phyloP scores from a whole-genome alignment of 2,329 filamentous ascomycete genomes.

The Alternaria hordeiaustralica region DNA sequence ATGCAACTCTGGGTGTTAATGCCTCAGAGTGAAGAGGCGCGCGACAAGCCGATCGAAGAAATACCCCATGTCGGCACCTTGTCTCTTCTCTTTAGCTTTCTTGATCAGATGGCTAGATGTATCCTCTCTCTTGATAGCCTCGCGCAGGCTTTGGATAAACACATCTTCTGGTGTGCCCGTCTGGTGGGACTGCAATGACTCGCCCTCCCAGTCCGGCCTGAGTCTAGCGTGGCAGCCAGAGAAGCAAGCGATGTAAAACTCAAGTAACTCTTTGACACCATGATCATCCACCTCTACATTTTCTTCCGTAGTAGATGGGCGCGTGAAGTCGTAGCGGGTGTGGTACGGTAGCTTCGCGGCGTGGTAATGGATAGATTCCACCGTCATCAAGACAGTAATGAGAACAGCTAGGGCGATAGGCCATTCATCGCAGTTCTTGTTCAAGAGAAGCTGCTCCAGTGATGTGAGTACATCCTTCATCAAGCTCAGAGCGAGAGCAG shows the following conservation, averaged over 20 bases:
- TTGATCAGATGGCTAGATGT: slow-evolving; percentile 29
- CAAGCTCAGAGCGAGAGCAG: slow-evolving; percentile 36
- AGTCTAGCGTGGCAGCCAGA: slow-evolving; percentile 41
- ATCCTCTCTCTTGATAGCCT: slow-evolving; percentile 25
- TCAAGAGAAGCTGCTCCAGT: slow-evolving; percentile 40
- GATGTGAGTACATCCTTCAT: slow-evolving; percentile 43
- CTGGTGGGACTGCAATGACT: slow-evolving; percentile 8
- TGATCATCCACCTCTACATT: slow-evolving; percentile 29
- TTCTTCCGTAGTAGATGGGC: slow-evolving; percentile 6
- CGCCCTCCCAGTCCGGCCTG: slow-evolving; percentile 38
- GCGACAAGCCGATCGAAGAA: slow-evolving; percentile 50
- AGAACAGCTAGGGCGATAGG: slow-evolving; percentile 42
- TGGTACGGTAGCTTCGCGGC: slow-evolving; percentile 47
- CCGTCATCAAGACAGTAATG: slow-evolving; percentile 44
- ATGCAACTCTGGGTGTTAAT: neutral
- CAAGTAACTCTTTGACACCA: slow-evolving; percentile 35
- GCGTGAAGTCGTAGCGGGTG: slow-evolving; percentile 8
- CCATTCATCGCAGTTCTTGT: slow-evolving; percentile 41
- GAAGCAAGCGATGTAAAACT: slow-evolving; percentile 46
- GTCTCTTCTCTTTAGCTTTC: slow-evolving; percentile 26
- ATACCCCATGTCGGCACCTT: slow-evolving; percentile 41
- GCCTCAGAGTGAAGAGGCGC: slow-evolving; percentile 33
- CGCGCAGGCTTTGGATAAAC: slow-evolving; percentile 41
- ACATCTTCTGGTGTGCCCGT: slow-evolving; percentile 21
- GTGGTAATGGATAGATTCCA: slow-evolving; percentile 50